Conservation (phyloP, 1,284 basidiomycete genomes). For the Exobasidium cylindrosporum region DNA sequence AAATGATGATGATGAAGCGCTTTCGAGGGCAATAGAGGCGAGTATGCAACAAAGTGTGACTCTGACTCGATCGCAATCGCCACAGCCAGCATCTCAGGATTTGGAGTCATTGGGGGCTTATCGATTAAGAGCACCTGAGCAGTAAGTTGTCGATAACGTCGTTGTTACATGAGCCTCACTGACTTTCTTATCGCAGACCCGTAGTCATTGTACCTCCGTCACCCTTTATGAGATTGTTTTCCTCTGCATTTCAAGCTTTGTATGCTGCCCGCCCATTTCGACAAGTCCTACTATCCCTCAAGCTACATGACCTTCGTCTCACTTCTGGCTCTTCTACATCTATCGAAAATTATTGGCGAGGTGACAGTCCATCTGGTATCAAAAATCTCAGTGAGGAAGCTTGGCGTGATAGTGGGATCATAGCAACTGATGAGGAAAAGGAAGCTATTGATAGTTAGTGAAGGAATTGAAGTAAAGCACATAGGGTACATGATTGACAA, state of each 20-base stretch:
- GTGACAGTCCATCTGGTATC: not conserved
- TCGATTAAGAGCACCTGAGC: not conserved
- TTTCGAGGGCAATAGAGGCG: slow-evolving; percentile 7
- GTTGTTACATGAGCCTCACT: not conserved
- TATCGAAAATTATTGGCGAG: slow-evolving; percentile 8
- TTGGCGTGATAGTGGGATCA: not conserved
- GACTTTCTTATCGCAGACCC: slow-evolving; percentile 6
- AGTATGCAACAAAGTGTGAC: slow-evolving; percentile 6
- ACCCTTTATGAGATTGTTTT: slow-evolving; percentile 5
- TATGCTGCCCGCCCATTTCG: slow-evolving; percentile 8
- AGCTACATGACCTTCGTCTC: not conserved
- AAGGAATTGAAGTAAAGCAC: no score
- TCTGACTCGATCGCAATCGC: not conserved
- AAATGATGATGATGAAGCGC: slow-evolving; percentile 8
- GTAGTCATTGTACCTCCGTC: not conserved
- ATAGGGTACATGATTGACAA: not conserved
- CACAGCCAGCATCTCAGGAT: not conserved
- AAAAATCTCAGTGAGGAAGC: not conserved
- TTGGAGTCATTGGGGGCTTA: not conserved
- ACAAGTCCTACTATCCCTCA: not conserved
- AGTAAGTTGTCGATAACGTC: not conserved
- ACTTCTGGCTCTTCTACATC: not conserved
- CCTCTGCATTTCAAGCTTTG: slow-evolving; percentile 6
- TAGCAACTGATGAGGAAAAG: not conserved
- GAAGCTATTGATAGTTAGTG: not conserved